phyloP scores from a whole-genome alignment of 225 moss, liverwort and hornwort genomes.

The Asterella californica region DNA sequence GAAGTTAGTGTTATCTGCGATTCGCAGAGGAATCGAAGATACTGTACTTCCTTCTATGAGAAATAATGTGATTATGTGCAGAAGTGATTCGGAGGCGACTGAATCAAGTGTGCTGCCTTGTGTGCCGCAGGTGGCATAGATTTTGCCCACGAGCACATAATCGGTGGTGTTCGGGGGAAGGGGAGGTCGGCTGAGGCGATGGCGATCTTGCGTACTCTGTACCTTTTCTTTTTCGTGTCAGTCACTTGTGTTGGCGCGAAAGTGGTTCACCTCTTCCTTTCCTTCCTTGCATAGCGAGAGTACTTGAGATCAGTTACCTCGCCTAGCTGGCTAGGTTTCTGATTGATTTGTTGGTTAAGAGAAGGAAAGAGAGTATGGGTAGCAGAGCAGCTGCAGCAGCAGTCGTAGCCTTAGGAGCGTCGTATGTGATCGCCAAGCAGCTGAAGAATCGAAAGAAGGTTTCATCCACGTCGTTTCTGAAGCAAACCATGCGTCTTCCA shows the following conservation, averaged over 20 bases:
- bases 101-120: not conserved
- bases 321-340: not conserved
- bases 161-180: not conserved
- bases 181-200: not conserved
- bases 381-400: slow-evolving; percentile 12
- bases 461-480: slow-evolving; percentile 18
- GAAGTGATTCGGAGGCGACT: not conserved
- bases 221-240: slow-evolving; percentile 17
- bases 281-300: not conserved
- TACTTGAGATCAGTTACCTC: not conserved
- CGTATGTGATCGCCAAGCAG: slow-evolving; percentile 13
- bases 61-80: not conserved
- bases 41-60: not conserved
- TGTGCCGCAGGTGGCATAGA: not conserved
- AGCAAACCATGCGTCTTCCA: slow-evolving; percentile 57
- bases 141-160: not conserved
- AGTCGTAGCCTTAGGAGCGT: slow-evolving; percentile 16
- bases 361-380: slow-evolving; percentile 9
- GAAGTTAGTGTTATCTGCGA: not conserved
- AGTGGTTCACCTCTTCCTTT: slow-evolving; percentile 4
- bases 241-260: slow-evolving; percentile 10
- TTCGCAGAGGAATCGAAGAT: not conserved
- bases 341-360: not conserved
- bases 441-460: slow-evolving; percentile 7
- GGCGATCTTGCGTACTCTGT: slow-evolving; percentile 12